Evolutionary conservation across 2,329 filamentous ascomycete genomes (phyloP).

Genomic region (Aureobasidium lini): DNA sequence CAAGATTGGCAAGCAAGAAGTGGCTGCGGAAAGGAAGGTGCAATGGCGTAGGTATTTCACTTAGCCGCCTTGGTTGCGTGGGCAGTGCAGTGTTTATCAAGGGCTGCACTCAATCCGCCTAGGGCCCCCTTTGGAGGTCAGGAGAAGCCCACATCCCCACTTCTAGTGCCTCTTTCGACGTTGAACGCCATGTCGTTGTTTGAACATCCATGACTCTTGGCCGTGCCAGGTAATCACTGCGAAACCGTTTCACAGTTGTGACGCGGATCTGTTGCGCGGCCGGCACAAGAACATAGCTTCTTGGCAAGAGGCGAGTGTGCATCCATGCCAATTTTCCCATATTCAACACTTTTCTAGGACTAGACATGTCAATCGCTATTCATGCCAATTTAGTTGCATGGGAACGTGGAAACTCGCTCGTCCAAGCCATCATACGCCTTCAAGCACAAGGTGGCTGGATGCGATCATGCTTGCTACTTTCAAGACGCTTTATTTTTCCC

Average conservation of each 20-base stretch:
- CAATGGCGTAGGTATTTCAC: conserved; percentile 5
- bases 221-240: conserved; percentile 5
- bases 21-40: conserved; percentile 1
- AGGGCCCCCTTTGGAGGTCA: neutral
- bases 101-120: conserved; percentile 1
- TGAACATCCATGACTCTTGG: neutral
- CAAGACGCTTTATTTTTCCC: neutral
- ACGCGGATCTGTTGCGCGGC: conserved; percentile 8
- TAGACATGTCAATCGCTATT: neutral
- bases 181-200: conserved; percentile 8
- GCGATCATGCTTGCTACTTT: neutral
- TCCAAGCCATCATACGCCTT: neutral
- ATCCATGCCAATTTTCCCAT: conserved; percentile 2
- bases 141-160: conserved; percentile 11
- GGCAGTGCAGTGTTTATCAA: conserved; percentile 9
- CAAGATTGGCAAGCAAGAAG: conserved; percentile 7
- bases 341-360: neutral
- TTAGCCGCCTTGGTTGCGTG: conserved; percentile 7
- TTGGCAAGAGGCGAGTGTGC: conserved; percentile 1
- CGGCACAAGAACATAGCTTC: neutral
- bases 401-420: neutral
- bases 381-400: neutral
- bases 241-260: conserved; percentile 12
- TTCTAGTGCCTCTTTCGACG: neutral
- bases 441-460: neutral